Conservation (phyloP, 805 yeast species). For the Ogataea trehaloabstinens region DNA sequence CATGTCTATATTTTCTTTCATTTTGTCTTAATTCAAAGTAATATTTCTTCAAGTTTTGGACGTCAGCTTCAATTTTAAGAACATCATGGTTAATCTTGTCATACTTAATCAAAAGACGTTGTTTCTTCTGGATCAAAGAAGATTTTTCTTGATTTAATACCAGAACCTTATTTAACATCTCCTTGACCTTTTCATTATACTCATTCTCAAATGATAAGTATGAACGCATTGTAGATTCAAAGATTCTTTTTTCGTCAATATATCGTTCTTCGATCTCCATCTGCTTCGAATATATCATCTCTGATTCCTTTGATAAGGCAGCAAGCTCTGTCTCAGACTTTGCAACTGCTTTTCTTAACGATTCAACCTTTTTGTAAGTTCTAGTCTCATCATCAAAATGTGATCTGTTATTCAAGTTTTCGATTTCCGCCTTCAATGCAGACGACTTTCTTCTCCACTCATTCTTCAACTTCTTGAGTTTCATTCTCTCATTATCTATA, state of each 20-base stretch:
- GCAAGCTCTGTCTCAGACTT: conserved; percentile 37
- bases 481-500: conserved; percentile 54
- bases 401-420: conserved; percentile 42
- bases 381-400: conserved; percentile 58
- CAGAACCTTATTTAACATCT: conserved; percentile 21
- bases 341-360: conserved; percentile 45
- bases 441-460: conserved; percentile 56
- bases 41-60: conserved; percentile 24
- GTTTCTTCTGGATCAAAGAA: conserved; percentile 31
- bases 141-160: conserved; percentile 30
- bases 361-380: conserved; percentile 48
- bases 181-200: conserved; percentile 24
- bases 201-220: conserved; percentile 32
- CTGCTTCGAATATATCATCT: conserved; percentile 35
- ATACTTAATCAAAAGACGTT: conserved; percentile 31
- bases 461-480: conserved; percentile 53
- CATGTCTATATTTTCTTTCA: conserved; percentile 21
- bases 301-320: conserved; percentile 34
- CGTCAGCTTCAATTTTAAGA: conserved; percentile 20
- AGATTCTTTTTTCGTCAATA: conserved; percentile 36
- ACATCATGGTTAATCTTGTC: conserved; percentile 29
- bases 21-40: conserved; percentile 23
- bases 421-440: conserved; percentile 56
- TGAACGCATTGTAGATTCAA: conserved; percentile 34
- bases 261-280: conserved; percentile 38